Conservation (phyloP, 495 filamentous ascomycete species). For the Venustampulla echinocandica region DNA sequence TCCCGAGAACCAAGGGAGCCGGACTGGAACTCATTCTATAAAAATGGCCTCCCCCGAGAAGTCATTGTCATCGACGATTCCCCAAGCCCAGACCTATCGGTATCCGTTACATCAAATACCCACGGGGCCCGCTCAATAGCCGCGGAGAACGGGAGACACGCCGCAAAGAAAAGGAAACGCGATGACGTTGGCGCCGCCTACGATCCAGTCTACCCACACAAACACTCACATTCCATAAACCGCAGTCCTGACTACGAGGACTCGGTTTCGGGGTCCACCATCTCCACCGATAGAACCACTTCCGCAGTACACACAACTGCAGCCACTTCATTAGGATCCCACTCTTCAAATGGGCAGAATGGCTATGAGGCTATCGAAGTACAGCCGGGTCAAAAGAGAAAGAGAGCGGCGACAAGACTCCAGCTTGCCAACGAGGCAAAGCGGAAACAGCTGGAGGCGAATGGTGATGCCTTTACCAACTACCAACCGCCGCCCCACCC, state of each 20-base stretch:
- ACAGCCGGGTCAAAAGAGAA: constrained; percentile 69
- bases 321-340: constrained; percentile 75
- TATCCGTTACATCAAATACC: constrained; percentile 15
- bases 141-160: constrained; percentile 24
- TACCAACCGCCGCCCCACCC: constrained; percentile 83
- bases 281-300: constrained; percentile 80
- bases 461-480: constrained; percentile 60
- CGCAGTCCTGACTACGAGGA: constrained; percentile 56
- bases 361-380: constrained; percentile 48
- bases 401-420: constrained; percentile 67
- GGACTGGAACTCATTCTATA: constrained; percentile 87
- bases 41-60: constrained; percentile 85
- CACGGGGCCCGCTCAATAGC: constrained; percentile 7
- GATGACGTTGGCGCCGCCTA: constrained; percentile 36
- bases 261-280: constrained; percentile 58
- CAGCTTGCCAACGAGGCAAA: constrained; percentile 75
- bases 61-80: constrained; percentile 94
- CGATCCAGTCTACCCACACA: constrained; percentile 54
- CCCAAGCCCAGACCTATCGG: constrained; percentile 25
- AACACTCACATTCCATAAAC: constrained; percentile 59
- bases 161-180: constrained; percentile 42
- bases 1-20: constrained; percentile 40
- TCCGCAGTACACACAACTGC: constrained; percentile 80
- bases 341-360: constrained; percentile 51
- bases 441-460: constrained; percentile 56